Evolutionary conservation across 495 filamentous ascomycete genomes (phyloP).

Genomic region (Neurospora sp.): DNA sequence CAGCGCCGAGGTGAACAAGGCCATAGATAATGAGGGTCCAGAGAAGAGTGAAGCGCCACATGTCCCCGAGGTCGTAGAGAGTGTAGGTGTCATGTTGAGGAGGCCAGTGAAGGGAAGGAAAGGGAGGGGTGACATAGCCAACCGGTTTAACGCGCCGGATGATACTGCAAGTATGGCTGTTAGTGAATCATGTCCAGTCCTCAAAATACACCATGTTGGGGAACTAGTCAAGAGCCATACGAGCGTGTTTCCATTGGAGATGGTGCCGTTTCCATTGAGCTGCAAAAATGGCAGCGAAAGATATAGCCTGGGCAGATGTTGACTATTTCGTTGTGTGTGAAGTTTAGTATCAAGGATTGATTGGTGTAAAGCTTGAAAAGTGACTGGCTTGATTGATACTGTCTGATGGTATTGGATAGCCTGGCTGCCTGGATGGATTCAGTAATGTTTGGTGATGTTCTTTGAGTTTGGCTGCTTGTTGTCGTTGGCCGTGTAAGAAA

Average conservation of each 20-base stretch:
- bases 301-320: background rate
- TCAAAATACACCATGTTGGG: background rate
- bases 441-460: background rate
- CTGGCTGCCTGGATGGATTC: background rate
- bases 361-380: background rate
- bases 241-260: constrained; percentile 7
- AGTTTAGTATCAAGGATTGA: background rate
- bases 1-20: constrained; percentile 58
- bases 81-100: constrained; percentile 44
- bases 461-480: background rate
- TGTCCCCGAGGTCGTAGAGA: constrained; percentile 69
- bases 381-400: background rate
- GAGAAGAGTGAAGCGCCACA: constrained; percentile 84
- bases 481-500: background rate
- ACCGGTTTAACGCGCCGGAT: constrained; percentile 39
- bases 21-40: constrained; percentile 75
- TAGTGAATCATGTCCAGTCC: background rate
- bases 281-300: background rate
- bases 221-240: constrained; percentile 5
- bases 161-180: constrained; percentile 4
- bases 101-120: constrained; percentile 84
- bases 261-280: background rate
- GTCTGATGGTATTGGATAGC: background rate
- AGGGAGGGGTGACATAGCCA: constrained; percentile 62
- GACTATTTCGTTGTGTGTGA: background rate